phyloP scores from a whole-genome alignment of 495 filamentous ascomycete species.

The Bacidia rubella region DNA sequence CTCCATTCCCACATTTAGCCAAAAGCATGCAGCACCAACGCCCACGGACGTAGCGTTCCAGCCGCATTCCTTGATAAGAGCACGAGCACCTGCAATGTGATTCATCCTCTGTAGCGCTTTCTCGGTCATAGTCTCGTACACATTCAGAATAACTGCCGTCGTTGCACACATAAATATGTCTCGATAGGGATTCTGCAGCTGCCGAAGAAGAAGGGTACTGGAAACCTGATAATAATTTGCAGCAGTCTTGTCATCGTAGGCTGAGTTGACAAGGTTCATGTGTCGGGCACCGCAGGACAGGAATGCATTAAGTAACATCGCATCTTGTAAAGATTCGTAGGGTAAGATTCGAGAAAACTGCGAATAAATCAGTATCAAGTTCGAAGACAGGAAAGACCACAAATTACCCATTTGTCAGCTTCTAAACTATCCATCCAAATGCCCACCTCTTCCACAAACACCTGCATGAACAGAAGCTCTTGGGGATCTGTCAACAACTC shows the following conservation, averaged over 20 bases:
- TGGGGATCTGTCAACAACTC: slow-evolving; percentile 54
- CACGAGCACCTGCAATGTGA: slow-evolving; percentile 75
- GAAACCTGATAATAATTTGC: slow-evolving; percentile 72
- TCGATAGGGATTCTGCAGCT: slow-evolving; percentile 66
- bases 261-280: slow-evolving; percentile 54
- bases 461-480: slow-evolving; percentile 74
- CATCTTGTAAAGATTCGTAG: slow-evolving; percentile 64
- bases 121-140: slow-evolving; percentile 85
- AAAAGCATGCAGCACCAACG: slow-evolving; percentile 83
- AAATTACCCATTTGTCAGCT: slow-evolving; percentile 66
- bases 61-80: slow-evolving; percentile 78
- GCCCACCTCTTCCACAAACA: slow-evolving; percentile 83
- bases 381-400: slow-evolving; percentile 12
- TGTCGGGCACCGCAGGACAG: slow-evolving; percentile 82
- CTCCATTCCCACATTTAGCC: slow-evolving; percentile 86
- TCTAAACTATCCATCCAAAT: slow-evolving; percentile 93
- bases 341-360: slow-evolving; percentile 73
- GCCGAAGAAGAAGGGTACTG: slow-evolving; percentile 55
- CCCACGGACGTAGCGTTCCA: slow-evolving; percentile 75
- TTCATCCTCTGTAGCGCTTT: slow-evolving; percentile 62
- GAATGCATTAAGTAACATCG: slow-evolving; percentile 85
- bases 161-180: slow-evolving; percentile 81
- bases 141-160: slow-evolving; percentile 75
- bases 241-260: slow-evolving; percentile 63
- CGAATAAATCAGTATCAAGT: slow-evolving; percentile 18